Conservation (phyloP, 2,329 filamentous ascomycete species). For the Septoria petroselini region DNA sequence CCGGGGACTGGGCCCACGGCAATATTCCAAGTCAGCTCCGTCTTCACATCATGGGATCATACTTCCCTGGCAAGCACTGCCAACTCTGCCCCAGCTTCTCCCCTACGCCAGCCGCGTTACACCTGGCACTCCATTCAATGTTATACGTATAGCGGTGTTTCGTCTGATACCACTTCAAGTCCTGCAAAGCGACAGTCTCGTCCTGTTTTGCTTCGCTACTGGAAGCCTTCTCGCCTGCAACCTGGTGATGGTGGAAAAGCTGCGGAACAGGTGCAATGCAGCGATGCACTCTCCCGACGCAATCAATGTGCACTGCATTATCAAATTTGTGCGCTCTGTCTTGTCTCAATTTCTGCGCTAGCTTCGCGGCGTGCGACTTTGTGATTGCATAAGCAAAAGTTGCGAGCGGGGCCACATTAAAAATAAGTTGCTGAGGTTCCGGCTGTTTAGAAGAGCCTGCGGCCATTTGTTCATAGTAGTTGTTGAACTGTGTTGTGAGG, state of each 20-base stretch:
- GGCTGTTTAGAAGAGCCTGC: neutral
- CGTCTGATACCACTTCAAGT: slow-evolving; percentile 16
- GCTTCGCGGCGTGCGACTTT: slow-evolving; percentile 5
- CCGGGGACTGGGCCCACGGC: too few species aligned
- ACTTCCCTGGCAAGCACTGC: slow-evolving; percentile 10
- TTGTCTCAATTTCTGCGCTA: slow-evolving; percentile 3
- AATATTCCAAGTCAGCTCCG: too few species aligned
- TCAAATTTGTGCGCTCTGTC: slow-evolving; percentile 14
- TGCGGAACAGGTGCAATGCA: slow-evolving; percentile 20
- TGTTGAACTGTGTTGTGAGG: slow-evolving; percentile 13
- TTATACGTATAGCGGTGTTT: slow-evolving; percentile 21
- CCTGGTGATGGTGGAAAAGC: slow-evolving; percentile 21
- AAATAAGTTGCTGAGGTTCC: slow-evolving; percentile 14
- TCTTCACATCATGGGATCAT: slow-evolving; percentile 3
- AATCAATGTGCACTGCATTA: slow-evolving; percentile 17
- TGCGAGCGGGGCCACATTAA: slow-evolving; percentile 12
- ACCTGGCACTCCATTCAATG: slow-evolving; percentile 21
- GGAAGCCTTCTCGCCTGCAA: slow-evolving; percentile 9
- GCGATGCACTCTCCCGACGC: slow-evolving; percentile 11
- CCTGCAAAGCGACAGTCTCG: slow-evolving; percentile 3
- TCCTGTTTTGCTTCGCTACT: neutral
- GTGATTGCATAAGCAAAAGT: slow-evolving; percentile 19
- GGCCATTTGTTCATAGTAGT: slow-evolving; percentile 19
- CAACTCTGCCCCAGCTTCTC: slow-evolving; percentile 14
- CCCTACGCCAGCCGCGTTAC: slow-evolving; percentile 13